Base-by-base conservation (phyloP, 495 filamentous ascomycete species). In the Lophiostoma macrostomum region DNA sequence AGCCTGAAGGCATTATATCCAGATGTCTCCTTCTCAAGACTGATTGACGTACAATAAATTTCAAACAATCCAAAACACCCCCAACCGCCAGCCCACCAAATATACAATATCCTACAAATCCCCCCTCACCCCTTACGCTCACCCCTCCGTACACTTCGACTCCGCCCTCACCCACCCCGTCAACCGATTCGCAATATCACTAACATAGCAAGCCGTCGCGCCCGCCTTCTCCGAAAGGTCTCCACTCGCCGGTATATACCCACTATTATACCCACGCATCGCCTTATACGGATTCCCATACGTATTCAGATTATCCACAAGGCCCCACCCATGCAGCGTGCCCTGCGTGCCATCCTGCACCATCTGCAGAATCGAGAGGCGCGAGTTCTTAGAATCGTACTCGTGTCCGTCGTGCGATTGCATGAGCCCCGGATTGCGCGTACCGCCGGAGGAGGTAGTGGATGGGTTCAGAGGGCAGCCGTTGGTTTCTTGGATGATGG, bases 181-280 rank as follows among this genome's bases (percentile, higher is more conserved):
- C 48, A 72, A 44, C 14, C 71, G 53, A 52, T 73, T 73, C 14
- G 71, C 70, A 30, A 73, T 58, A 35, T 73, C 70, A 20, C 54
- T 64, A 32, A 73, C 70, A 41, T 73, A 73, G 35, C 54, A 56
- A 30, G 50, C 49, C 18, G 69, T 69, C 5, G 71, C 71, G 25
- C 60, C 63, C 3, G 24, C 4, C 5, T 46, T 46, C 31, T 73
- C 53, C 16, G 50, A 58, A 19, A 73, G 55, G 52, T 73, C 50
- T 10, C 30, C 35, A 27, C 50, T 53, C 36, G 51, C 45, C 50
- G 70, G 60, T 12, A 71, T 60, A 16, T 43, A 46, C 8, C 71
- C 70, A 13, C 68, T 70, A 37, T 73, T 73, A 56, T 72, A 73
- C n/a, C 48, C 37, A 46, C 69, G 55, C 16, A 61, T 46, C 11